These are phyloP conservation scores for Patellaria atrata DNA, from an alignment of 495 filamentous ascomycete genomes.

Conservation along the genomic window DNA sequence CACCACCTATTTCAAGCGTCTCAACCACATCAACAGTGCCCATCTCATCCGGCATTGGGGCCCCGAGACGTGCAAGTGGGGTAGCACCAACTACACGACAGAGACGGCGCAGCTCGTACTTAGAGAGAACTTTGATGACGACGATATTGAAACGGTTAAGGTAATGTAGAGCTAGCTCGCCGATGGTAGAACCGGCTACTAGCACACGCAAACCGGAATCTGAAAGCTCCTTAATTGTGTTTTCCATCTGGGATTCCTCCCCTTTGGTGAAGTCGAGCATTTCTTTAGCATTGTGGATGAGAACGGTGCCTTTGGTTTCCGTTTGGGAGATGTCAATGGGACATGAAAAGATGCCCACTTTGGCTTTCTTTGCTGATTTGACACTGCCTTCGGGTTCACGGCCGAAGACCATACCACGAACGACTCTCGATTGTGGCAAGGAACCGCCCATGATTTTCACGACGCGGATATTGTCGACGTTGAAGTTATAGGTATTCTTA, in stretches of 20 bases:
- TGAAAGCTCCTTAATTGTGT: slow-evolving; percentile 83
- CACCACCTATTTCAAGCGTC: slow-evolving; percentile 95
- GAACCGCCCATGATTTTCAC: slow-evolving; percentile 99
- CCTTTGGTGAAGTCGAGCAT: slow-evolving; percentile 98
- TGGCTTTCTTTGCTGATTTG: slow-evolving; percentile 83
- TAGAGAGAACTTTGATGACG: slow-evolving; percentile 93
- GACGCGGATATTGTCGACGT: slow-evolving; percentile 97
- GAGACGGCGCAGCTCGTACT: slow-evolving; percentile 86
- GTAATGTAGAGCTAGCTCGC: slow-evolving; percentile 93
- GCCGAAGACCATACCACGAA: slow-evolving; percentile 97
- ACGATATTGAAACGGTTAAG: slow-evolving; percentile 93
- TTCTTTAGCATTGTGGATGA: slow-evolving; percentile 93
- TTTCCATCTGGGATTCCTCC: slow-evolving; percentile 83
- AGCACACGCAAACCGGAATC: slow-evolving; percentile 88
- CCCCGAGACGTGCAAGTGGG: slow-evolving; percentile 84
- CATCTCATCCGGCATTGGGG: slow-evolving; percentile 99
- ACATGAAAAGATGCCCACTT: slow-evolving; percentile 94
- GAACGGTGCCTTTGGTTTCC: slow-evolving; percentile 99
- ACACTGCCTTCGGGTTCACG: slow-evolving; percentile 72
- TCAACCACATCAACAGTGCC: slow-evolving; percentile 88
- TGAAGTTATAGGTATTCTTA: slow-evolving; percentile 97
- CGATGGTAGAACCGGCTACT: slow-evolving; percentile 77
- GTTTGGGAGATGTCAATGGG: slow-evolving; percentile 92
- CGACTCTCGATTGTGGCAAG: slow-evolving; percentile 80
- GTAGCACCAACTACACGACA: slow-evolving; percentile 96